Evolutionary conservation across 805 yeast genomes (phyloP), one percentile per base, ranked within the genome.

Genomic region (Schwanniomyces yamadae): DNA sequence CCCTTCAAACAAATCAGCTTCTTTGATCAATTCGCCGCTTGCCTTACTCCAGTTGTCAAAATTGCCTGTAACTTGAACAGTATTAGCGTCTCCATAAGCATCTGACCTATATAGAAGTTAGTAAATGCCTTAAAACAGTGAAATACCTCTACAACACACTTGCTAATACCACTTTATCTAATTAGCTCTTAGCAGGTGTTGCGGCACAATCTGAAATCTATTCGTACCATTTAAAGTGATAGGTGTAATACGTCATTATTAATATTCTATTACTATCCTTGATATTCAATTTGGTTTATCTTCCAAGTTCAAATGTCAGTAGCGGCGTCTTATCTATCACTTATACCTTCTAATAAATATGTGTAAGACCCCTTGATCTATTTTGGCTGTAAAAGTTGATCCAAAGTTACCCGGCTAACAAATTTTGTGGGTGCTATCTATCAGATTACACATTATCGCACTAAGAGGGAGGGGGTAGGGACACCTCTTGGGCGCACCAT

Each of bases 1-100:
- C 10, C 57, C 58, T 25, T 41, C 41, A 40, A 52, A 63, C 5
- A 17, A 33, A 17, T 39, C 50, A 4, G 42, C 37, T 5, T 42
- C 44, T 13, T 41, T 34, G 8, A 39, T 42, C 22, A 49, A 44
- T 4, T 54, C 49, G n/a, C 31, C 41, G 7, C 49, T 49, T 12
- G 51, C 37, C 36, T 50, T 48, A 9, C 59, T 38, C 74, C 74
- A 68, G 37, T 59, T 46, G 42, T 67, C 71, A 44, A 68, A 68
- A 44, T 49, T 57, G 5, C 74, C 74, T 1, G 73, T 66, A 15
- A 67, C 59, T 19, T 56, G 57, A 17, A 67, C 59, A 6, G 60
- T 46, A 5, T 41, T 28, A 19, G 41, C 45, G 18, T 30, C 28
- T 15, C 32, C 28, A 32, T 39, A 42, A 20, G 30, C 32, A 7